Base-by-base conservation (phyloP, 2,329 filamentous ascomycete species). In the Claviceps humidiphila region DNA sequence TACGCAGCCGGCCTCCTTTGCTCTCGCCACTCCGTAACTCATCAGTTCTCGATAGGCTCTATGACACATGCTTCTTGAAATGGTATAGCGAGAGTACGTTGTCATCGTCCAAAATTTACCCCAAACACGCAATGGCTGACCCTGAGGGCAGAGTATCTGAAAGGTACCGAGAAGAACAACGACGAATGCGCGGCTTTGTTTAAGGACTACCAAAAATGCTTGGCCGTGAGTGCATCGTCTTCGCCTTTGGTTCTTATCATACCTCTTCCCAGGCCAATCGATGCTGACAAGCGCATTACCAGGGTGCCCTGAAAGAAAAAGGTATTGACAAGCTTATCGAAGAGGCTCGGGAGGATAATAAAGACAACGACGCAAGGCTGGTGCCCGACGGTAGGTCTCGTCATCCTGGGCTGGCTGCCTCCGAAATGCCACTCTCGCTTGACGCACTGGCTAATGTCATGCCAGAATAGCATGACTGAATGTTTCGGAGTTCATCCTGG, bases 61-160 rank as follows among this genome's bases (percentile, higher is more conserved):
- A 98, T 66, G 93, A 98, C 68, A 90, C 85, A 50, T 98, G 93
- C 72, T 98, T 98, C 67, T 74, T 98, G 58, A 97, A 95, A 71
- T 98, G 93, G 93, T 98, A 98, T 69, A 96, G 90, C 65, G 93
- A 98, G 71, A 97, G 93, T 96, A 75, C 54, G 84, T 68, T 44
- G 50, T 54, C 53, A 50, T 39, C 5, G 38, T 26, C 8, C 38
- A 20, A 30, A 9, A 40, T 34, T 4, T 8, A 30, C 4, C 14
- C 22, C 14, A 37, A 9, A 1, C 37, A 5, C 34, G 22, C 8
- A 17, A 26, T 14, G 43, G 48, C 34, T 54, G 47, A 55, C 52
- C 44, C 16, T 24, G 51, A 16, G 7, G 44, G 11, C 58, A 93
- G 93, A 96, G 69, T 98, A 95, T 64, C 80, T 98, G 20, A 80